Base-by-base conservation (phyloP, 1,284 basidiomycete species). In the Grifola frondosa region DNA sequence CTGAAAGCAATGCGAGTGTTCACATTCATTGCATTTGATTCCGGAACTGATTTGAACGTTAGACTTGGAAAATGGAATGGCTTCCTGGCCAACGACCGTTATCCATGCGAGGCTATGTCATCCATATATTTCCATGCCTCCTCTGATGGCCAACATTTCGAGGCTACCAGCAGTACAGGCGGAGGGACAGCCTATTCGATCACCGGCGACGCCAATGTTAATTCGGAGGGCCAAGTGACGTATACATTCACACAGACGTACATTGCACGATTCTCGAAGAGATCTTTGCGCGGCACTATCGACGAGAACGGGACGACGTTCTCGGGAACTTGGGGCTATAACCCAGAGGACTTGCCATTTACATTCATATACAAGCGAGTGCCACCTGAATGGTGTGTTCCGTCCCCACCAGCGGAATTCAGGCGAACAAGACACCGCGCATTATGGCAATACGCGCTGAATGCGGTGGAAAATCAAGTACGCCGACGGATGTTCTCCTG, bases 401-500 rank as follows among this genome's bases (percentile, higher is more conserved):
- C 45, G 19, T 46, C 46, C 8, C 49, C 49, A 3, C 35, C 43
- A 7, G 45, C 49, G 3, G 10, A 30, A 3, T 47, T 19, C 38
- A 40, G 12, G 9, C 22, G 28, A 40, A 47, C 33, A 42, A 28
- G 19, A 6, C n/a, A 42, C 15, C 44, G 46, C 7, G 46, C 51
- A 2, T 34, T 61, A 12, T 63, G 60, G 58, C 46, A 36, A 4
- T 63, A 56, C 21, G 62, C 60, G 6, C 44, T 55, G 17, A n/a
- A 44, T 7, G 50, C 54, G 1, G 39, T 47, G 12, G 5, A 47
- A 12, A 32, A 47, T n/a, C 50, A 57, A 17, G 32, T 56, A 7
- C 52, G 53, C 1, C 47, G 46, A 26, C 22, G 32, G 13, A 35
- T 7, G 12, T 33, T 45, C 15, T 42, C 46, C 5, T 44, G 43